Evolutionary conservation across 352 stramenopile genomes (phyloP).

Genomic region (Globisporangium viniferum): DNA sequence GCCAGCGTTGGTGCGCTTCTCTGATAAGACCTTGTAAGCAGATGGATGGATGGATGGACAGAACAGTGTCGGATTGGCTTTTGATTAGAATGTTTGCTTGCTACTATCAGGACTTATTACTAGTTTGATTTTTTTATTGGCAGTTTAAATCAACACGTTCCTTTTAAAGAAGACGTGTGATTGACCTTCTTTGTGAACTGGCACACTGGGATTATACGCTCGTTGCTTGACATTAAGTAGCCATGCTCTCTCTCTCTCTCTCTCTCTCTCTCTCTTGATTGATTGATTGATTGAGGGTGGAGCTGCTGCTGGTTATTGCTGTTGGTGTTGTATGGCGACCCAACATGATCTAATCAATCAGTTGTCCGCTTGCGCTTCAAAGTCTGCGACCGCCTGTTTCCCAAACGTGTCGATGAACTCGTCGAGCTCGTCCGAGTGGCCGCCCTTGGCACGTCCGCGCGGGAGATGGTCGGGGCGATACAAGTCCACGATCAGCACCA

Average conservation of each 20-base stretch:
- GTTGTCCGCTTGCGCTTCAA: neutral
- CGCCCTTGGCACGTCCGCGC: constrained; percentile 70
- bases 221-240: neutral
- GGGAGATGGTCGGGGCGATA: constrained; percentile 80
- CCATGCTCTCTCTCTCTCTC: too few relatives aligned
- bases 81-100: neutral
- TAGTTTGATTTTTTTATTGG: neutral
- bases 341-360: too few relatives aligned
- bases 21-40: constrained; percentile 10
- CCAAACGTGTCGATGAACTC: constrained; percentile 86
- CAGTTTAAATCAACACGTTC: neutral
- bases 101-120: neutral
- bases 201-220: neutral
- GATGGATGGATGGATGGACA: neutral
- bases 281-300: neutral
- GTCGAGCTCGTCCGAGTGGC: constrained; percentile 87
- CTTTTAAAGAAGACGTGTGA: neutral
- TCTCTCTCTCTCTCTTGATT: neutral
- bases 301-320: neutral
- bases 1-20: constrained; percentile 54
- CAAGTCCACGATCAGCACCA: constrained; percentile 88
- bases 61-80: neutral
- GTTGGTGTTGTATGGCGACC: neutral
- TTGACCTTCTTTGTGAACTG: neutral
- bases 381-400: constrained; percentile 36